Conservation (phyloP, 495 filamentous ascomycete genomes). For the Hypoxylon fragiforme region DNA sequence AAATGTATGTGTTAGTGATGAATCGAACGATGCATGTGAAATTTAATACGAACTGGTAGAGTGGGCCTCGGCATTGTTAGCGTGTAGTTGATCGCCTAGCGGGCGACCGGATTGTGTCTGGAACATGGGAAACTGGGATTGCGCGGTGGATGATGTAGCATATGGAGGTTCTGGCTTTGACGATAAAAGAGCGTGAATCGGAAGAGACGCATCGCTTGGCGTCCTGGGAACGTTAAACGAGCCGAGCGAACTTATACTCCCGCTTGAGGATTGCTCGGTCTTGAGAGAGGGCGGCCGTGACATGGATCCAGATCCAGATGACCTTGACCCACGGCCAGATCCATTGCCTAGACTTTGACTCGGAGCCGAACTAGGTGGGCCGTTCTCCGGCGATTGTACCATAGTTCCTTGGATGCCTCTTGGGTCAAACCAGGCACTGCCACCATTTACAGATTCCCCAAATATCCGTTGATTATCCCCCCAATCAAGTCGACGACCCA, state of each 20-base stretch:
- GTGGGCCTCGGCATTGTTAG: conserved; percentile 8
- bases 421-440: conserved; percentile 32
- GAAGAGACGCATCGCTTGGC: conserved; percentile 47
- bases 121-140: conserved; percentile 20
- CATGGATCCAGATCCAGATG: conserved; percentile 29
- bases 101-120: conserved; percentile 29
- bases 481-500: conserved; percentile 24
- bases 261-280: conserved; percentile 45
- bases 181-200: conserved; percentile 50
- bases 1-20: conserved; percentile 10
- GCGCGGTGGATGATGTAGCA: conserved; percentile 7
- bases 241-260: conserved; percentile 39
- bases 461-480: conserved; percentile 18
- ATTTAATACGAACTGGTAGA: conserved; percentile 7
- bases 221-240: conserved; percentile 42
- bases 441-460: conserved; percentile 15
- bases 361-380: conserved; percentile 10
- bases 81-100: conserved; percentile 10
- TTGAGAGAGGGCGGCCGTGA: conserved; percentile 39
- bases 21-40: neutral
- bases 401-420: conserved; percentile 22
- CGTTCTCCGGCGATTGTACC: conserved; percentile 33
- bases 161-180: conserved; percentile 39
- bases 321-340: conserved; percentile 24
- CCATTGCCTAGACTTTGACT: conserved; percentile 9